A percentile compares a stretch with the other conserved stretches of the same genome.
Conservation (phyloP, 2,329 filamentous ascomycete species). For the Nannizziopsis arthrosporioides region DNA sequence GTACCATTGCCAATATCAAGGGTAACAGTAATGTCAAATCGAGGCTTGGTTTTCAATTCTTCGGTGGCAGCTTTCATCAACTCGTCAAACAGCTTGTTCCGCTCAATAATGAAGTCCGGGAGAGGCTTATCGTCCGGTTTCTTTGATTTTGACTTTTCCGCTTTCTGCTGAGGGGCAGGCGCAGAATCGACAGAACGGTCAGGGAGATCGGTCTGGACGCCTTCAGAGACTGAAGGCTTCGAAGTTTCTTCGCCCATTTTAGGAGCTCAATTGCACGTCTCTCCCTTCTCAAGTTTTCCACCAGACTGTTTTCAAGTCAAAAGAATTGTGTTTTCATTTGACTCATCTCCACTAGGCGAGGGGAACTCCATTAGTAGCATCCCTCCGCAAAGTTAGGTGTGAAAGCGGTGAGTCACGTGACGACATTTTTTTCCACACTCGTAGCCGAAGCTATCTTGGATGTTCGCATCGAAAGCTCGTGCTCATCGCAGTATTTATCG, state of each 20-base stretch:
- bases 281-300: neutral
- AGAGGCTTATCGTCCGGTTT: slow-evolving; percentile 32
- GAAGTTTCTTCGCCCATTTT: slow-evolving; percentile 12
- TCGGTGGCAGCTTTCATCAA: slow-evolving; percentile 75
- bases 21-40: slow-evolving; percentile 39
- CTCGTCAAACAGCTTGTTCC: slow-evolving; percentile 77
- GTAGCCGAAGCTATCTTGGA: slow-evolving; percentile 13
- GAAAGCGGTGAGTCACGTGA: slow-evolving; percentile 18
- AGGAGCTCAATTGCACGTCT: neutral
- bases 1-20: slow-evolving; percentile 35
- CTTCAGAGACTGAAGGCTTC: slow-evolving; percentile 19
- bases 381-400: neutral
- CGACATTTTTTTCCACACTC: slow-evolving; percentile 12
- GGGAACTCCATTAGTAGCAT: neutral
- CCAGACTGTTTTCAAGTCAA: neutral
- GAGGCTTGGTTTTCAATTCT: slow-evolving; percentile 48
- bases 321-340: neutral
- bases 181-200: slow-evolving; percentile 24
- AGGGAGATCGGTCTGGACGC: slow-evolving; percentile 23
- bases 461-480: neutral
- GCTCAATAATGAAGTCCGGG: slow-evolving; percentile 69
- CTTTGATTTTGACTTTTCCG: slow-evolving; percentile 18
- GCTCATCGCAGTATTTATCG: neutral
- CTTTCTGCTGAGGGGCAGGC: slow-evolving; percentile 23
- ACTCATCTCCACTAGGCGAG: neutral